Evolutionary conservation across 2,329 filamentous ascomycete genomes (phyloP).

Genomic region (Cercospora canescens): DNA sequence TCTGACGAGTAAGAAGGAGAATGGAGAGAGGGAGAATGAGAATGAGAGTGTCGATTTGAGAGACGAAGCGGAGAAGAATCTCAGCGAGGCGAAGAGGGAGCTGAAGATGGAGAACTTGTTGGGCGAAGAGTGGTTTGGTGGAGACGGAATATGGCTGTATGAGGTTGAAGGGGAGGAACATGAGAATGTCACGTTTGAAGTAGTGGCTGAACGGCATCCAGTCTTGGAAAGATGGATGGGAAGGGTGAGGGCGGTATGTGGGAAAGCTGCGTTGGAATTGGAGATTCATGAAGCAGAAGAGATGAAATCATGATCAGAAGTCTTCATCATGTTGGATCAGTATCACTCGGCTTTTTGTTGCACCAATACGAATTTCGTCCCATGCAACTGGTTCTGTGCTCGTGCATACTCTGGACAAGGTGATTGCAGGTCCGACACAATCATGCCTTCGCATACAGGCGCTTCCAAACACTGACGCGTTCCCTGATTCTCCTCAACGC

Average conservation of each 20-base stretch:
- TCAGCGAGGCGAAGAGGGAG: conserved; percentile 40
- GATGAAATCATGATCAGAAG: background rate
- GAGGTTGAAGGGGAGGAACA: conserved; percentile 40
- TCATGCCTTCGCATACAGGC: background rate
- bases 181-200: conserved; percentile 52
- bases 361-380: background rate
- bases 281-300: background rate
- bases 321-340: background rate
- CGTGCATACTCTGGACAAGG: background rate
- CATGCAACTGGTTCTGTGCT: background rate
- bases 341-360: background rate
- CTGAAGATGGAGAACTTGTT: conserved; percentile 61
- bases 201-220: conserved; percentile 69
- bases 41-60: conserved; percentile 10
- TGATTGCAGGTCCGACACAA: background rate
- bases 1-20: conserved; percentile 31
- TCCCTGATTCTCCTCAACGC: background rate
- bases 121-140: conserved; percentile 63
- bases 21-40: conserved; percentile 28
- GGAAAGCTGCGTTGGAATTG: conserved; percentile 15
- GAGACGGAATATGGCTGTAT: conserved; percentile 73
- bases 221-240: conserved; percentile 63
- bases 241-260: conserved; percentile 17
- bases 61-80: conserved; percentile 28
- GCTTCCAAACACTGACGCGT: background rate